phyloP scores from a whole-genome alignment of 768 basidiomycete species.

The Pulveroboletus sp. region DNA sequence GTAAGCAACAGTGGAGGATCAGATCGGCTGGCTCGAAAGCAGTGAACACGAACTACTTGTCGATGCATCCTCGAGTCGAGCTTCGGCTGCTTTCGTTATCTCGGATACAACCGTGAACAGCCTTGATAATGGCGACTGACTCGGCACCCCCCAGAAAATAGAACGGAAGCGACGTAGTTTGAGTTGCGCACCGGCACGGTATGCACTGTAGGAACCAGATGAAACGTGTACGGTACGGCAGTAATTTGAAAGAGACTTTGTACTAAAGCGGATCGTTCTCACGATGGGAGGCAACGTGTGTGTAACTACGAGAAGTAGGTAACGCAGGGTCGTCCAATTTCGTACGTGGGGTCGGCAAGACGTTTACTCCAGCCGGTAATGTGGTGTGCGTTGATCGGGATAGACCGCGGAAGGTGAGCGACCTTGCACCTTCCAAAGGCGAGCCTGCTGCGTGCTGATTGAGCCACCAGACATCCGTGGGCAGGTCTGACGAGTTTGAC shows the following conservation, averaged over 20 bases:
- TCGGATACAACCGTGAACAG: conserved; percentile 2
- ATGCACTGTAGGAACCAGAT: background rate
- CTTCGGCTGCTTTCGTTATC: background rate
- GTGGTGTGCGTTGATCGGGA: too few relatives aligned
- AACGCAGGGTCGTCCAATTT: too few relatives aligned
- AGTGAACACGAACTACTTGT: conserved; percentile 13
- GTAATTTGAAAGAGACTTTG: conserved; percentile 2
- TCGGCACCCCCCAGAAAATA: conserved; percentile 4
- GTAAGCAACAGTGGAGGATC: background rate
- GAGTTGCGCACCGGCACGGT: background rate
- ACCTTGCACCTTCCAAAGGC: background rate
- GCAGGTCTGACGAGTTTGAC: too few relatives aligned
- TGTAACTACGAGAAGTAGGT: too few relatives aligned
- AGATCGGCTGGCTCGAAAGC: background rate
- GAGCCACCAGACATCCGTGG: too few relatives aligned
- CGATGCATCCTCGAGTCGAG: conserved; percentile 4
- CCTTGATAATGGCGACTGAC: background rate
- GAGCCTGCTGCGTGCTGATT: background rate
- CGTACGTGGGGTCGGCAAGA: too few relatives aligned
- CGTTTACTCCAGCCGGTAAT: too few relatives aligned
- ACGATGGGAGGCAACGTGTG: background rate
- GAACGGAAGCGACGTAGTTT: conserved; percentile 13
- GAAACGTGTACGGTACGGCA: conserved; percentile 8
- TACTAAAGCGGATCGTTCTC: conserved; percentile 9
- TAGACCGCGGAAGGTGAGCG: background rate